Percentiles rank a stretch among this genome's conserved stretches.
phyloP scores from a whole-genome alignment of 2,329 filamentous ascomycete species.

The Venturia carpophila region DNA sequence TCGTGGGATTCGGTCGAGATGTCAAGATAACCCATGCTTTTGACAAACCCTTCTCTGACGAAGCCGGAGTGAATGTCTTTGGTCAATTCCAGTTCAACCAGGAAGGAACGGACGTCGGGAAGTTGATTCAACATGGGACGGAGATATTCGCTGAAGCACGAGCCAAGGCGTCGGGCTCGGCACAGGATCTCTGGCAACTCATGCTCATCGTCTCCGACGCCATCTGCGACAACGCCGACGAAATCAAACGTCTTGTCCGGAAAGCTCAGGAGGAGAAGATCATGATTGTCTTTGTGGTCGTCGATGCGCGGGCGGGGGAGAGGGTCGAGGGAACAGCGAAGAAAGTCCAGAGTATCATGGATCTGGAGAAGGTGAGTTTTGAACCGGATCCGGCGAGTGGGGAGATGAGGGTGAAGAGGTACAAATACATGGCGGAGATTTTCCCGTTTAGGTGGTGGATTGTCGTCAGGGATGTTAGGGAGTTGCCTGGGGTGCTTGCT shows the following conservation, averaged over 20 bases:
- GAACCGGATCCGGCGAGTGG: conserved; percentile 54
- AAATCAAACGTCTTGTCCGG: conserved; percentile 71
- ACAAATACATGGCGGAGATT: conserved; percentile 76
- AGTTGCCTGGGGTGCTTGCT: conserved; percentile 81
- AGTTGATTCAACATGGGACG: conserved; percentile 69
- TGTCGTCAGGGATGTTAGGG: conserved; percentile 83
- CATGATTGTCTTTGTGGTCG: conserved; percentile 97
- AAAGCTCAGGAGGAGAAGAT: conserved; percentile 89
- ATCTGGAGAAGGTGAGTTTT: conserved; percentile 82
- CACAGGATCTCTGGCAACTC: conserved; percentile 83
- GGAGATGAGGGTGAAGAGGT: conserved; percentile 64
- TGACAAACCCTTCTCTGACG: conserved; percentile 68
- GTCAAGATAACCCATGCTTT: conserved; percentile 84
- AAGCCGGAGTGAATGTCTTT: conserved; percentile 76
- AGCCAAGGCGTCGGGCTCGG: conserved; percentile 40
- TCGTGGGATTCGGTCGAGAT: conserved; percentile 79
- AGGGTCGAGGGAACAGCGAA: conserved; percentile 34
- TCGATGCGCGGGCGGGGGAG: conserved; percentile 52
- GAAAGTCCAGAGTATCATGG: conserved; percentile 64
- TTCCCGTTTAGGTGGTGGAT: conserved; percentile 98
- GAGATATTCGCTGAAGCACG: conserved; percentile 74
- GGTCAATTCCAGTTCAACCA: conserved; percentile 80
- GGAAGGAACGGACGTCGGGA: conserved; percentile 74
- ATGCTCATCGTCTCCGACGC: conserved; percentile 91
- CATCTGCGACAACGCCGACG: conserved; percentile 81